Conservation (phyloP, 2,329 filamentous ascomycete species). For the Torrubiellomyces zombiae region DNA sequence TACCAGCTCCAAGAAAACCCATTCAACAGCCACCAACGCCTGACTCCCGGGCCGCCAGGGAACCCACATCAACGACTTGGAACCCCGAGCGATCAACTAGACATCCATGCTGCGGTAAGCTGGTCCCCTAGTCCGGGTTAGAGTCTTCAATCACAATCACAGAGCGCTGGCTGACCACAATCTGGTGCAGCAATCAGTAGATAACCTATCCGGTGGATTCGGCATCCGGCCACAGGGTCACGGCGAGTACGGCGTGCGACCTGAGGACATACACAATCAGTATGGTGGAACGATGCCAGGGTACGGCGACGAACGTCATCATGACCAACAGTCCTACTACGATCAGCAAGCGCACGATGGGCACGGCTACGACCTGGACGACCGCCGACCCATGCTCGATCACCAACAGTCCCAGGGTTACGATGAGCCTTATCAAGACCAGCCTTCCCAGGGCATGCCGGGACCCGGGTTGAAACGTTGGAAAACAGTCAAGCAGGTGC, state of each 20-base stretch:
- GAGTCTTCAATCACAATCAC: too few species aligned
- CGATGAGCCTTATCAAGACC: slow-evolving; percentile 22
- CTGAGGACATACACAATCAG: slow-evolving; percentile 68
- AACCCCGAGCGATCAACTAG: slow-evolving; percentile 59
- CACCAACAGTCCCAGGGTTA: slow-evolving; percentile 33
- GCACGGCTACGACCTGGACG: slow-evolving; percentile 51
- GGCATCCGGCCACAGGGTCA: slow-evolving; percentile 28
- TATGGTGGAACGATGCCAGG: slow-evolving; percentile 5
- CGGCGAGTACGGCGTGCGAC: slow-evolving; percentile 59
- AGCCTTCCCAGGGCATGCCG: slow-evolving; percentile 15
- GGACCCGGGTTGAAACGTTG: slow-evolving; percentile 54
- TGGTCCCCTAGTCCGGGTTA: neutral
- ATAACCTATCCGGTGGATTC: slow-evolving; percentile 31
- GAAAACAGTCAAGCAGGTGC: slow-evolving; percentile 99
- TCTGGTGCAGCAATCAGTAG: slow-evolving; percentile 30
- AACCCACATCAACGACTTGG: slow-evolving; percentile 22
- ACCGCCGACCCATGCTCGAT: slow-evolving; percentile 60
- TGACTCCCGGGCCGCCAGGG: slow-evolving; percentile 13
- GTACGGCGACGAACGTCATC: slow-evolving; percentile 53
- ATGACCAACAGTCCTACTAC: slow-evolving; percentile 43
- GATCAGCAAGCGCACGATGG: slow-evolving; percentile 21
- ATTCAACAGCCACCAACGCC: slow-evolving; percentile 38
- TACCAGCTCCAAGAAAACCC: slow-evolving; percentile 74
- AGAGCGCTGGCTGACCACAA: too few species aligned
- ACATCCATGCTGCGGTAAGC: slow-evolving; percentile 69